Percentiles rank a stretch among this genome's conserved stretches.
Conservation (phyloP, 371 early-diverging fungal genomes). For the Quaeritorhiza haematococci region DNA sequence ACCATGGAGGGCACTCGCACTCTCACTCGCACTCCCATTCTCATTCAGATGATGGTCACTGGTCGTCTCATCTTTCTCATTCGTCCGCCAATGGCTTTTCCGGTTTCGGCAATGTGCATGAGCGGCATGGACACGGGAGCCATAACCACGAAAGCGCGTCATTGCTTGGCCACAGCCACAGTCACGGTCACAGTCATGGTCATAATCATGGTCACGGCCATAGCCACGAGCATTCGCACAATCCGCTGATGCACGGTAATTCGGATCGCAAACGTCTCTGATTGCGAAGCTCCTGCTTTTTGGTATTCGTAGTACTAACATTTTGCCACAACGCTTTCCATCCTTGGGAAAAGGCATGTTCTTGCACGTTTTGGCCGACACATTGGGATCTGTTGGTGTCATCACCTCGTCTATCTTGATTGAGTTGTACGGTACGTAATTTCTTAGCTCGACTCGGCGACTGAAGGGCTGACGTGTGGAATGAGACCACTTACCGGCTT, state of each 20-base stretch:
- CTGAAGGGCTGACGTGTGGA: neutral
- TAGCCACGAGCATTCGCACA: constrained; percentile 25
- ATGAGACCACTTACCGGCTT: neutral
- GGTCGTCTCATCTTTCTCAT: too few species aligned
- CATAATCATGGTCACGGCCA: constrained; percentile 30
- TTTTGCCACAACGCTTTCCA: neutral
- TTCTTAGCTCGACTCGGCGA: neutral
- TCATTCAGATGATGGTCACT: too few species aligned
- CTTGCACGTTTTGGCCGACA: constrained; percentile 91
- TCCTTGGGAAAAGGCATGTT: constrained; percentile 69
- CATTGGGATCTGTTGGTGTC: constrained; percentile 92
- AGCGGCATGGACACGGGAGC: too few species aligned
- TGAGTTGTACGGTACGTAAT: constrained; percentile 63
- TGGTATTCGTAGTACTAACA: neutral
- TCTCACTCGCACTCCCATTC: constrained; percentile 9
- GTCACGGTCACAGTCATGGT: constrained; percentile 26
- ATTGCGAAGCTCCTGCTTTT: constrained; percentile 6
- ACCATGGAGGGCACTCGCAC: constrained; percentile 28
- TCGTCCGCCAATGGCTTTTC: too few species aligned
- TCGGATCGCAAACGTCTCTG: neutral
- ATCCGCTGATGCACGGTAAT: constrained; percentile 31
- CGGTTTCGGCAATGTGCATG: too few species aligned
- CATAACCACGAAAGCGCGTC: too few species aligned
- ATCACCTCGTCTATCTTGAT: constrained; percentile 89
- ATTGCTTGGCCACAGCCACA: constrained; percentile 18